A percentile compares a stretch with the other conserved stretches of the same genome.
phyloP scores from a whole-genome alignment of 768 basidiomycete species.

The Cystofilobasidium macerans region DNA sequence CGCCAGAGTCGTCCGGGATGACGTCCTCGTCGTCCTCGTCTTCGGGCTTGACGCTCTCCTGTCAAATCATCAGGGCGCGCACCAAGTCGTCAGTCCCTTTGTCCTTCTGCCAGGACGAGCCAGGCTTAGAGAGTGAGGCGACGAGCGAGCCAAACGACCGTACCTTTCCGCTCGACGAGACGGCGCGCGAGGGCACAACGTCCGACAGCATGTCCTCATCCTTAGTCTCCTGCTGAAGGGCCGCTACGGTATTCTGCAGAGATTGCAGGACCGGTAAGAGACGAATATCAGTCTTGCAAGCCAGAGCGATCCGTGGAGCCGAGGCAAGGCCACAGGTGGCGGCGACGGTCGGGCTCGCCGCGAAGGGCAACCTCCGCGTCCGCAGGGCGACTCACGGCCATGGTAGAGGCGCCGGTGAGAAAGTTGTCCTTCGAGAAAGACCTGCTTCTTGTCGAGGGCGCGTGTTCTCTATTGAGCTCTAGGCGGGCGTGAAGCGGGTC shows the following conservation, averaged over 20 bases:
- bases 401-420: not conserved
- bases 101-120: not conserved
- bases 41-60: constrained; percentile 14
- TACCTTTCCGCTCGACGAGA: constrained; percentile 20
- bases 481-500: not conserved
- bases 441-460: too few species aligned
- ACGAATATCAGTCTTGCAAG: too few species aligned
- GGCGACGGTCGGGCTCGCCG: too few species aligned
- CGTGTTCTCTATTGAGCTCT: too few species aligned
- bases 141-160: not conserved
- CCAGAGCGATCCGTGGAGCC: too few species aligned
- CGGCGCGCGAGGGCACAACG: constrained; percentile 16
- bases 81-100: too few species aligned
- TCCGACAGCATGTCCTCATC: constrained; percentile 23
- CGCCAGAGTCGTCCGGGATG: constrained; percentile 8
- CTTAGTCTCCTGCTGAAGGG: constrained; percentile 2
- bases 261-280: too few species aligned
- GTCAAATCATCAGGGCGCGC: not conserved
- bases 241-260: constrained; percentile 8
- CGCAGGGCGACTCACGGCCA: not conserved
- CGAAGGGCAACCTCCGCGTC: too few species aligned
- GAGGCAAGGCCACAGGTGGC: too few species aligned
- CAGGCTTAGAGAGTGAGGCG: not conserved
- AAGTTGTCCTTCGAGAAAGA: not conserved
- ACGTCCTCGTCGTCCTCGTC: constrained; percentile 12